Evolutionary conservation across 139 green algal genomes (phyloP), one percentile per base, ranked within the genome.

Genomic region (Yamagishiella unicocca): DNA sequence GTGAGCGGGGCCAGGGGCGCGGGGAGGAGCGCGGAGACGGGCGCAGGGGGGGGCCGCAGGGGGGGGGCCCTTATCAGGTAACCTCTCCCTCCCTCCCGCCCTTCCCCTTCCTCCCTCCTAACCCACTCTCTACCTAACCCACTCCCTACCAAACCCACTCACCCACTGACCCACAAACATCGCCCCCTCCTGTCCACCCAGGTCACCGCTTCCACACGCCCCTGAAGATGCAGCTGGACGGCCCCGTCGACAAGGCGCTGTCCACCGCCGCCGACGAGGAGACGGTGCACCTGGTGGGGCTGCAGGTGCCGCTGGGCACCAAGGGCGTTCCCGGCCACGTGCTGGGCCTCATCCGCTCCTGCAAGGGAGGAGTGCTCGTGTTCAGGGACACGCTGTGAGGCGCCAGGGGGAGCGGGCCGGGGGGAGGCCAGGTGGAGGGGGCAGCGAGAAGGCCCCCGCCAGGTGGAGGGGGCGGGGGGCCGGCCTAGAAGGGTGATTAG

Each of bases 351-450:
- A 71, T 92, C 50, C 82, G 89, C 29, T 66, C 66, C 37, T 89
- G 83, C 87, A 62, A 38, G 24, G 85, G 81, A 4, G 89, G 38
- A 29, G 82, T 84, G 35, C 89, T 92, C 22, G 61, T 92, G 33
- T 90, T 87, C 82, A 66, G 87, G 45, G 89, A 92, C 80, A 53
- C 77, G 19, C 1, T 43, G 27, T 80, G 43, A 80, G 70, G 27
- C 17, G 35, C 33, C 22, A 4, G 33, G 33, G 33, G 66, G 25
- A n/a, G n/a, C n/a, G n/a, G n/a, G n/a, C n/a, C n/a, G n/a, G n/a
- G n/a, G n/a, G n/a, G n/a, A n/a, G n/a, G n/a, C n/a, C n/a, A n/a
- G n/a, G n/a, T n/a, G n/a, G n/a, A n/a, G n/a, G n/a, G n/a, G n/a
- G n/a, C n/a, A n/a, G n/a, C n/a, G n/a, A n/a, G n/a, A n/a, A n/a